Percentiles rank a stretch among this genome's conserved stretches.
Evolutionary conservation across 148 eudicot species (phyloP).

Genomic region (Amaranthus hypochondriacus): DNA sequence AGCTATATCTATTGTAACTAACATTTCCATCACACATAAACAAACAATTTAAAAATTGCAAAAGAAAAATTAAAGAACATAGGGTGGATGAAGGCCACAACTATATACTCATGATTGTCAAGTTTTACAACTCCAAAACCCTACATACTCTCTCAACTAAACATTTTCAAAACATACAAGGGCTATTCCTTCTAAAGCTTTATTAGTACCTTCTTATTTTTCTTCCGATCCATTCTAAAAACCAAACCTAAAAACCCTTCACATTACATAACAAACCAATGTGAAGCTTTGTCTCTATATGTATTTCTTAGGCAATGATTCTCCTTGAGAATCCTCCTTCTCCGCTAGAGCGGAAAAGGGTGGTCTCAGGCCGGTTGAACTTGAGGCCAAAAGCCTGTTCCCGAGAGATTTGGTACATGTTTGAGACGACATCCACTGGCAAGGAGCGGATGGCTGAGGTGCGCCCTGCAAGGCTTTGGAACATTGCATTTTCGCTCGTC

Average conservation of each 20-base stretch:
- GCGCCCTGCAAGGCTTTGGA: slow-evolving; percentile 52
- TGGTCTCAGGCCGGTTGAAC: slow-evolving; percentile 41
- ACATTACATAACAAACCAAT: not conserved
- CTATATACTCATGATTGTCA: too few species aligned
- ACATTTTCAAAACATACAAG: slow-evolving; percentile 21
- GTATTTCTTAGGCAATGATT: slow-evolving; percentile 25
- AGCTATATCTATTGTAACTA: too few species aligned
- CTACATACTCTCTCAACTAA: slow-evolving; percentile 1
- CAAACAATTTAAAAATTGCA: too few species aligned
- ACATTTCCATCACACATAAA: too few species aligned
- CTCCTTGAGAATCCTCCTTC: slow-evolving; percentile 20
- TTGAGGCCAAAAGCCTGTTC: slow-evolving; percentile 53
- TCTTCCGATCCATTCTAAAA: not conserved
- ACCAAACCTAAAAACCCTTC: not conserved
- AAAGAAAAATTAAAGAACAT: too few species aligned
- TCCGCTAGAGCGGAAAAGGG: slow-evolving; percentile 32
- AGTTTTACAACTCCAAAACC: not conserved
- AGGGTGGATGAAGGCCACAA: too few species aligned
- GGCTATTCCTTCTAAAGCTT: slow-evolving; percentile 7
- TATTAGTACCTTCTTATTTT: slow-evolving; percentile 9
- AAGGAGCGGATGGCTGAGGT: slow-evolving; percentile 58
- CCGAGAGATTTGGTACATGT: slow-evolving; percentile 41
- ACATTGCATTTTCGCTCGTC: slow-evolving; percentile 59
- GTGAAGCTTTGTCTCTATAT: not conserved
- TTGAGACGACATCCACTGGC: slow-evolving; percentile 53